Evolutionary conservation across 169 alveolate genomes (phyloP).

Genomic region (Amoebophrya sp.): DNA sequence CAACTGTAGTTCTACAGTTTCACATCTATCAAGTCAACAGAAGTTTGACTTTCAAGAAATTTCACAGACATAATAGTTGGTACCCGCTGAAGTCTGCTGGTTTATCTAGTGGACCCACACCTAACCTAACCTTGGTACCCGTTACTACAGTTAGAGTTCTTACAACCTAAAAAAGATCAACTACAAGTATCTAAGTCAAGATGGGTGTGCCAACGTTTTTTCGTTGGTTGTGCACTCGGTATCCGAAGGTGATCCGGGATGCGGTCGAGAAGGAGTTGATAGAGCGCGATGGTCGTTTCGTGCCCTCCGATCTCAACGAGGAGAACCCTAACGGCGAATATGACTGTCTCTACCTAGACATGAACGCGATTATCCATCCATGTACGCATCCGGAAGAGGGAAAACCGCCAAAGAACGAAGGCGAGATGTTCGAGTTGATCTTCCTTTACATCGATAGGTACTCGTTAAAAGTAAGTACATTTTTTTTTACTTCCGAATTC

Average conservation of each 20-base stretch:
- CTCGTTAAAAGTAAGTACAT: no score
- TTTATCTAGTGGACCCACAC: no score
- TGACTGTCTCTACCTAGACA: conserved; percentile 92
- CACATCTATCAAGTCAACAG: no score
- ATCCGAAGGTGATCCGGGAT: conserved; percentile 82
- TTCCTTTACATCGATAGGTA: conserved; percentile 81
- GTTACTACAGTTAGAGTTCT: no score
- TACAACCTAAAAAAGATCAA: no score
- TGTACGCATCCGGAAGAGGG: conserved; percentile 88
- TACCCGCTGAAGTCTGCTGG: no score
- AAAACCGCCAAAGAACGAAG: conserved; percentile 75
- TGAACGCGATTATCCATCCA: conserved; percentile 97
- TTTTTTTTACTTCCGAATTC: no score
- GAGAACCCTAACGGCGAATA: conserved; percentile 75
- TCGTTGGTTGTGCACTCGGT: conserved; percentile 90
- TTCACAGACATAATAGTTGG: no score
- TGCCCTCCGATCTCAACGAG: conserved; percentile 53
- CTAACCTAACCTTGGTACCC: no score
- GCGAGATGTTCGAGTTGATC: conserved; percentile 83
- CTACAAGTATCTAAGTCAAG: no score
- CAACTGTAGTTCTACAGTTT: no score
- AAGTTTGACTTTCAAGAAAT: no score
- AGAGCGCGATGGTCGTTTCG: conserved; percentile 54
- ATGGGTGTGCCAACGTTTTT: not conserved
- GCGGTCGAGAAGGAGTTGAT: conserved; percentile 60